A percentile compares a stretch with the other conserved stretches of the same genome.
Evolutionary conservation across 1,284 basidiomycete genomes (phyloP).

Genomic region (Rhodotorula sp.): DNA sequence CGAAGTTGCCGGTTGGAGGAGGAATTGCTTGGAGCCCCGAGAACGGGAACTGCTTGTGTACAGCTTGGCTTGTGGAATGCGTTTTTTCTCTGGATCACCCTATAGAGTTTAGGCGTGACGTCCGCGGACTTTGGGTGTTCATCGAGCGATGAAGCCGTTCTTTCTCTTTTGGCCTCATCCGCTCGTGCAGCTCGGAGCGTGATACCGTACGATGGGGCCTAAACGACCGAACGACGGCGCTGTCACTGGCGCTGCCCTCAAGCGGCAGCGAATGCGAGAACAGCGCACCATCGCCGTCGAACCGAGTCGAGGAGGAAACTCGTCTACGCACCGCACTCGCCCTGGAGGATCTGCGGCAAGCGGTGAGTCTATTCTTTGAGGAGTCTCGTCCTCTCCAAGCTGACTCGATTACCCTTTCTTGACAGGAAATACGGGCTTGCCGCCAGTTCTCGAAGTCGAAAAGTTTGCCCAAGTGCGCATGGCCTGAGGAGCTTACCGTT

Average conservation of each 20-base stretch:
- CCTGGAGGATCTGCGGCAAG: slow-evolving; percentile 21
- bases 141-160: no score
- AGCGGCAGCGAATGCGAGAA: slow-evolving; percentile 43
- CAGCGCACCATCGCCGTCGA: slow-evolving; percentile 32
- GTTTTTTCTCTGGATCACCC: no score
- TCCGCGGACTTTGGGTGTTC: no score
- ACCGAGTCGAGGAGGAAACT: background rate
- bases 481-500: background rate
- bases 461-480: slow-evolving; percentile 71
- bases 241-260: slow-evolving; percentile 52
- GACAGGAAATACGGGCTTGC: slow-evolving; percentile 53
- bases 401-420: accelerated
- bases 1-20: no score
- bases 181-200: background rate
- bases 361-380: background rate
- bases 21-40: no score
- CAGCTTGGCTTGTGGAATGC: no score
- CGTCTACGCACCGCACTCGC: background rate
- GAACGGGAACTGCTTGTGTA: no score
- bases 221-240: slow-evolving; percentile 17
- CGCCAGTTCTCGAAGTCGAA: slow-evolving; percentile 76
- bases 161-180: background rate
- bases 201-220: slow-evolving; percentile 22
- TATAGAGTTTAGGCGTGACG: no score
- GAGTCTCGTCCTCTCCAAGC: no score